Conservation (phyloP, 306 rosid genomes). For the Vigna hirtella region DNA sequence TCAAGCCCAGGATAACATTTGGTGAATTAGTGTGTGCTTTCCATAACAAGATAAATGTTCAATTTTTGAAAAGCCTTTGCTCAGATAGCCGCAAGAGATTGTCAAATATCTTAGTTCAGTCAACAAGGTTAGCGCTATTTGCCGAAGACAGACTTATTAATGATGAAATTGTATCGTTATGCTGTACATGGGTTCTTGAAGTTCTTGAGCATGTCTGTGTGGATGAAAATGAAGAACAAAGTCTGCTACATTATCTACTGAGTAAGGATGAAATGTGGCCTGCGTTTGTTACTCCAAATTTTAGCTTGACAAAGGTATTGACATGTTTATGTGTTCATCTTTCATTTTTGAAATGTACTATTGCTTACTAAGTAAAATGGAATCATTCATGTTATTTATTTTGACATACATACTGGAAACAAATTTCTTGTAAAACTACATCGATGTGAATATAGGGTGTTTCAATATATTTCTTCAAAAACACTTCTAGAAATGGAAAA, state of each 20-base stretch:
- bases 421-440: neutral
- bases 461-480: too few relatives aligned
- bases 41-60: constrained; percentile 59
- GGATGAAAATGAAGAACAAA: constrained; percentile 68
- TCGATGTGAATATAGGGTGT: constrained; percentile 20
- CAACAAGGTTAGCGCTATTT: constrained; percentile 72
- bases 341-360: constrained; percentile 24
- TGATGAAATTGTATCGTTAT: constrained; percentile 60
- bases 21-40: constrained; percentile 64
- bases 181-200: constrained; percentile 83
- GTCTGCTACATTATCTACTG: constrained; percentile 69
- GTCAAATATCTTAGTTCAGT: constrained; percentile 61
- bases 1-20: constrained; percentile 57
- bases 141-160: constrained; percentile 59
- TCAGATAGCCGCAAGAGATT: constrained; percentile 55
- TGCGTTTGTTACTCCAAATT: constrained; percentile 62
- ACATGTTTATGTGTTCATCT: constrained; percentile 29
- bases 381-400: constrained; percentile 27
- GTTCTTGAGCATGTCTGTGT: constrained; percentile 63
- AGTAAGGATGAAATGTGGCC: constrained; percentile 75
- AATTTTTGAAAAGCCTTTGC: constrained; percentile 63
- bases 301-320: constrained; percentile 54
- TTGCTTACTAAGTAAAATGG: constrained; percentile 20
- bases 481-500: too few relatives aligned
- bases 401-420: constrained; percentile 34